A percentile compares a stretch with the other conserved stretches of the same genome.
Evolutionary conservation across 129 eudicot species (phyloP).

Genomic region (Flaveria ramosissima): DNA sequence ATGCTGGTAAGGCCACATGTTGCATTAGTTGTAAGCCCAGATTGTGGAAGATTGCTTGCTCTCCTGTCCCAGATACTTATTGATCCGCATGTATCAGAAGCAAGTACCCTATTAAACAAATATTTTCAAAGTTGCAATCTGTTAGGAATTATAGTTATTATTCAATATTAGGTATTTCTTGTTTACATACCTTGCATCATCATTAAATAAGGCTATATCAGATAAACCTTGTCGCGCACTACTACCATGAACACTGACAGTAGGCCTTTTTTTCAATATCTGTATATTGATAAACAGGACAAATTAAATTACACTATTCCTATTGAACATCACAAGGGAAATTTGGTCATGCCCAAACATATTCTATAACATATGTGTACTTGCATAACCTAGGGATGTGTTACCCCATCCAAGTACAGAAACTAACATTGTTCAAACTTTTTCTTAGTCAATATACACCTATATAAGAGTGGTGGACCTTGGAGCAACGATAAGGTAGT

Average conservation of each 20-base stretch:
- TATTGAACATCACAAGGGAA: not conserved
- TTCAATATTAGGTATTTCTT: constrained; percentile 9
- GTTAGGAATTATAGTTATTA: constrained; percentile 1
- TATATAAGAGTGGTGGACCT: too few species aligned
- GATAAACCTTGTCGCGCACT: constrained; percentile 61
- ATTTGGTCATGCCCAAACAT: constrained; percentile 12
- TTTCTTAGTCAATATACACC: not conserved
- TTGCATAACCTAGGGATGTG: constrained; percentile 1
- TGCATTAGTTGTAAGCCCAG: constrained; percentile 61
- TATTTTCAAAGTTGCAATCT: not conserved
- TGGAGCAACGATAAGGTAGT: too few species aligned
- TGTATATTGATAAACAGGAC: constrained; percentile 39
- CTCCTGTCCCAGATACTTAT: constrained; percentile 94
- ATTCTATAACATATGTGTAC: constrained; percentile 2
- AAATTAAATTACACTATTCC: constrained; percentile 2
- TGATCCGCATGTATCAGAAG: constrained; percentile 70
- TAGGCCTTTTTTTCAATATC: constrained; percentile 68
- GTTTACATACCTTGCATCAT: constrained; percentile 61
- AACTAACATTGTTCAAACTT: constrained; percentile 12
- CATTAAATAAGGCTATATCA: constrained; percentile 69
- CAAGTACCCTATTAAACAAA: constrained; percentile 66
- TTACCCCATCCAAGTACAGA: not conserved
- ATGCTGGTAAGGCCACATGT: constrained; percentile 65
- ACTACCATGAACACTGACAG: constrained; percentile 64
- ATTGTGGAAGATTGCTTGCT: constrained; percentile 62